A percentile compares a stretch with the other conserved stretches of the same genome.
phyloP scores from a whole-genome alignment of 345 rosid genomes.

The Limnanthes douglasii region DNA sequence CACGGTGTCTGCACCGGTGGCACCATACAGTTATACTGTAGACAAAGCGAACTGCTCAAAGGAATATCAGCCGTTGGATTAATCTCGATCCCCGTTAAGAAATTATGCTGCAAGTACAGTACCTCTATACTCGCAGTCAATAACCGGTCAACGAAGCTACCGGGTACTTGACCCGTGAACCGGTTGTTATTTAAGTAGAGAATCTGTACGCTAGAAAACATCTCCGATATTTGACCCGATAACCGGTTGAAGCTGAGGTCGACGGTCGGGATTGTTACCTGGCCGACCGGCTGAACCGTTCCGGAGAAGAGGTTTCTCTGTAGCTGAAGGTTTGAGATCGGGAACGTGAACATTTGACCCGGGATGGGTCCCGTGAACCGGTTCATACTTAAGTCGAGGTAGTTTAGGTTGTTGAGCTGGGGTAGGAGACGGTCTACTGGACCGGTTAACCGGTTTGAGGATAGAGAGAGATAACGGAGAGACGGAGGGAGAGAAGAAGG shows the following conservation, averaged over 20 bases:
- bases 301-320: constrained; percentile 73
- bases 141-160: constrained; percentile 55
- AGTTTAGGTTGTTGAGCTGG: constrained; percentile 50
- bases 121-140: constrained; percentile 53
- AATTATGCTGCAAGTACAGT: constrained; percentile 82
- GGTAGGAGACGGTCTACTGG: constrained; percentile 38
- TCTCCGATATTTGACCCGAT: constrained; percentile 60
- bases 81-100: constrained; percentile 75
- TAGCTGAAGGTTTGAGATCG: constrained; percentile 59
- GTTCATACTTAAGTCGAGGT: constrained; percentile 74
- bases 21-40: constrained; percentile 95
- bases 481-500: constrained; percentile 57
- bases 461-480: constrained; percentile 64
- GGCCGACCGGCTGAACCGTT: constrained; percentile 36
- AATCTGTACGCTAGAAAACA: constrained; percentile 77
- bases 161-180: constrained; percentile 78
- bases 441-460: constrained; percentile 57
- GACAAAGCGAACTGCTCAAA: constrained; percentile 61
- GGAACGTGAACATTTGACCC: constrained; percentile 34
- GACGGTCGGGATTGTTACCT: constrained; percentile 55
- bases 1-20: constrained; percentile 83
- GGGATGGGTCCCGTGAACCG: constrained; percentile 62
- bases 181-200: constrained; percentile 81
- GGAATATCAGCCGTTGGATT: constrained; percentile 91
- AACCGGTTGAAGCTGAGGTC: constrained; percentile 83